Evolutionary conservation across 768 basidiomycete species (phyloP), one percentile per base, ranked within the genome.

Genomic region (Mycena olivaceomarginata): DNA sequence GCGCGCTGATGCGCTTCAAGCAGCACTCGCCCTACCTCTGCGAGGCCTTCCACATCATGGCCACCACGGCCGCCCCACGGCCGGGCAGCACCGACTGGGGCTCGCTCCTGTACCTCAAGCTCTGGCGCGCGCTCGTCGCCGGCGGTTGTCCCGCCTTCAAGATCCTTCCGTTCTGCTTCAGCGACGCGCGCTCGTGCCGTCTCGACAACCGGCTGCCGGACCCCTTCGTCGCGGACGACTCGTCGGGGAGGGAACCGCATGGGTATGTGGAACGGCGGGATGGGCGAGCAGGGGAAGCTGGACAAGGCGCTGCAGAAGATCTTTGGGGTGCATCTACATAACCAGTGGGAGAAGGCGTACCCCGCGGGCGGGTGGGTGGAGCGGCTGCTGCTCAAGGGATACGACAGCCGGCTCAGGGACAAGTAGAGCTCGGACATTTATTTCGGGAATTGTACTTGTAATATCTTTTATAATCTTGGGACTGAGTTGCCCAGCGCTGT

Each of bases 1-100:
- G 98, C 69, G 98, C 98, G 2, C 88, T 99, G 40, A 97, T 99
- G 95, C 95, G 95, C 85, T 99, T 99, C 88, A 91, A 90, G 76
- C 90, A 92, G 81, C 93, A 95, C 84, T 99, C 98, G 3, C 97
- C 98, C 2, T 99, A 98, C 87, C 93, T 99, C 57, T 99, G 98
- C 87, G 97, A 99, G 87, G 96, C 97, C 2, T 97, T 99, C 87
- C 94, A 98, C 84, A 88, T 97, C 81, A 98, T 99, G 93, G 87
- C 92, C 0, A 91, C 92, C 12, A 93, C 94, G 3, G 85, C 93
- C 0, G 90, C 94, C 3, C 98, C 97, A 0, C 91, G 91, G 2
- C 86, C 93, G 20, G 92, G 93, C 57, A 94, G 96, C 31, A 97
- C 97, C 10, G 97, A 98, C 84, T 99, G 98, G 98, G 98, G 98